These are phyloP conservation scores for Leccinum obscurum DNA, from an alignment of 768 basidiomycete species.

Conservation along the genomic window DNA sequence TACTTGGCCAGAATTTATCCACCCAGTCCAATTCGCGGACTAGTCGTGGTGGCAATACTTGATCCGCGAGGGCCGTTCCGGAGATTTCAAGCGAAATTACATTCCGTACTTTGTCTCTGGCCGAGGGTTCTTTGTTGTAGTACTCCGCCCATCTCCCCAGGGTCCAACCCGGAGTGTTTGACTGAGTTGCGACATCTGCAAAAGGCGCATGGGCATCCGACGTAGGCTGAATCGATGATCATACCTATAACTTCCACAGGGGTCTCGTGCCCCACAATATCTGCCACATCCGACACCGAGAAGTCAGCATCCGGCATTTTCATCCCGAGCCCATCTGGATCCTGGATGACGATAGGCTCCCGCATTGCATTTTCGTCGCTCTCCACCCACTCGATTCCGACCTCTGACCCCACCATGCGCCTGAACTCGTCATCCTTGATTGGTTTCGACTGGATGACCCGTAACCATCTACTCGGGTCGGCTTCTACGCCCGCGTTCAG, in stretches of 20 bases:
- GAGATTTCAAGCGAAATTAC: constrained; percentile 96
- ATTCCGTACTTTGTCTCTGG: constrained; percentile 87
- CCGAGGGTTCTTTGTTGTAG: constrained; percentile 62
- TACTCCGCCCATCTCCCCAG: constrained; percentile 91
- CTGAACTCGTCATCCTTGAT: constrained; percentile 65
- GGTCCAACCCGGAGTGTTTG: constrained; percentile 84
- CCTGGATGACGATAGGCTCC: constrained; percentile 81
- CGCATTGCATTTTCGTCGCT: constrained; percentile 69
- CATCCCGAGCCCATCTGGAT: constrained; percentile 84
- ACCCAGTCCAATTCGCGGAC: constrained; percentile 96
- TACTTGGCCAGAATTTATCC: constrained; percentile 89
- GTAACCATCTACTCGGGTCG: constrained; percentile 63
- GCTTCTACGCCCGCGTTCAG: constrained; percentile 64
- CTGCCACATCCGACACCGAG: constrained; percentile 78
- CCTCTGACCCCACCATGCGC: constrained; percentile 63
- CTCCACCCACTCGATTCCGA: constrained; percentile 76
- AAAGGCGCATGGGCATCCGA: constrained; percentile 3
- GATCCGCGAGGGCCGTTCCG: constrained; percentile 75
- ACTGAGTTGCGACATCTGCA: constrained; percentile 86
- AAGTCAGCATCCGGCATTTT: constrained; percentile 76
- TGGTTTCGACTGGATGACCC: constrained; percentile 65
- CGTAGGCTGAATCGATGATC: constrained; percentile 18
- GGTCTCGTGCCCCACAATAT: constrained; percentile 72
- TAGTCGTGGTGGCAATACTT: constrained; percentile 78
- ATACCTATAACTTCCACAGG: constrained; percentile 92